These are phyloP conservation scores for Hypoxylon sp. DNA, from an alignment of 2,329 filamentous ascomycete genomes.

Conservation along the genomic window DNA sequence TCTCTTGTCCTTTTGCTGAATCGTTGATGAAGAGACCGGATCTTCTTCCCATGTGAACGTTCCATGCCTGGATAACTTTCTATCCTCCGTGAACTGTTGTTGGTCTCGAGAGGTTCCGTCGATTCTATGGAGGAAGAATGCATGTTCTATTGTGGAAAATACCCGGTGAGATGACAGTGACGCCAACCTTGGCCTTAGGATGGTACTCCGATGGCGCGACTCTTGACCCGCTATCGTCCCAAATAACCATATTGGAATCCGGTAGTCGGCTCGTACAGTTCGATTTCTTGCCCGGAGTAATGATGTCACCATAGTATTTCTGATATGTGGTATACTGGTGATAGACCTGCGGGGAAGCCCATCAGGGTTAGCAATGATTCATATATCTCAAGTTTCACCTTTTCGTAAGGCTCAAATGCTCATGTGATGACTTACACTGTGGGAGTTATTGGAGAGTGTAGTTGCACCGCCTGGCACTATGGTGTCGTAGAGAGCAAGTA, in stretches of 20 bases:
- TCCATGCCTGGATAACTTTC: neutral
- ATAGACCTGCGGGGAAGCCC: slow-evolving; percentile 1
- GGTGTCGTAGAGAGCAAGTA: slow-evolving; percentile 18
- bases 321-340: slow-evolving; percentile 25
- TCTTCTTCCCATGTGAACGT: neutral
- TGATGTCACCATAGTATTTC: slow-evolving; percentile 22
- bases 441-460: neutral
- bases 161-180: slow-evolving; percentile 3
- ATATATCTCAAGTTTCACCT: neutral
- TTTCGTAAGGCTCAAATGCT: neutral
- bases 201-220: neutral
- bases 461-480: slow-evolving; percentile 19
- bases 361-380: neutral
- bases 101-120: neutral
- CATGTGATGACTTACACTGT: slow-evolving; percentile 11
- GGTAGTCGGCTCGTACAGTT: neutral
- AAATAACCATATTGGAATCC: slow-evolving; percentile 20
- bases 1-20: neutral
- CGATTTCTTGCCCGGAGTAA: slow-evolving; percentile 7
- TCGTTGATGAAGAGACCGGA: neutral
- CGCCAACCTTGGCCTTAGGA: neutral
- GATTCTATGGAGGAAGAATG: neutral
- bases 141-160: slow-evolving; percentile 17
- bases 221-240: neutral
- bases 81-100: neutral